phyloP scores from a whole-genome alignment of 2,329 filamentous ascomycete species.

The Botryotinia globosa region DNA sequence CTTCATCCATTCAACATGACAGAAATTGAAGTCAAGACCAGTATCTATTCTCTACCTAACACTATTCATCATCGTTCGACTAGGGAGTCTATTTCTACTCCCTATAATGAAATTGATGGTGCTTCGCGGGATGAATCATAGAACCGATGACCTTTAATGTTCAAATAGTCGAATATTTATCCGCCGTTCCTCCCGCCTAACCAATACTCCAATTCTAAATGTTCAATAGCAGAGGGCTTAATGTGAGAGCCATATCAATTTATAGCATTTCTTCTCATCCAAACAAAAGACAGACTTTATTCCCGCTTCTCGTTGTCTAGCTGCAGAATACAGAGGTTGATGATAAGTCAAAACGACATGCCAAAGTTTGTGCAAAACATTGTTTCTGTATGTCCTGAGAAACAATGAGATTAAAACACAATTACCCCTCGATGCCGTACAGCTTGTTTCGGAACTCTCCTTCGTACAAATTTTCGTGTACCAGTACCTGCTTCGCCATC shows the following conservation, averaged over 20 bases:
- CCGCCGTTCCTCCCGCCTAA: not conserved
- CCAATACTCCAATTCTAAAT: not conserved
- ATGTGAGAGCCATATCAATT: not conserved
- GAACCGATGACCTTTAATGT: not conserved
- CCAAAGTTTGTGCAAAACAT: too few relatives aligned
- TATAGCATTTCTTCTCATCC: not conserved
- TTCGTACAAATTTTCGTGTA: not conserved
- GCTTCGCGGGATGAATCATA: not conserved
- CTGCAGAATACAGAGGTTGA: not conserved
- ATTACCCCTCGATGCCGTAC: not conserved
- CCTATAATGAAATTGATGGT: not conserved
- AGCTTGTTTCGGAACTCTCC: not conserved
- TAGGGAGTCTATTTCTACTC: too few relatives aligned
- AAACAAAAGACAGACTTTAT: not conserved
- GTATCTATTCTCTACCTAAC: not conserved
- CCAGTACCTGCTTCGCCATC: not conserved
- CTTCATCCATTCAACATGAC: not conserved
- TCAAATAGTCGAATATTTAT: not conserved
- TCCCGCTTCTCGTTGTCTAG: not conserved
- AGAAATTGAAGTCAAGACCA: not conserved
- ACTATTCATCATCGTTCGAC: too few relatives aligned
- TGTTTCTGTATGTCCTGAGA: not conserved
- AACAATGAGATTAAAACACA: not conserved
- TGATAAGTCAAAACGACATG: too few relatives aligned
- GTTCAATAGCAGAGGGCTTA: not conserved